Evolutionary conservation across 345 rosid genomes (phyloP), one percentile per base, ranked within the genome.

Genomic region (Bruguiera gymnorhiza): DNA sequence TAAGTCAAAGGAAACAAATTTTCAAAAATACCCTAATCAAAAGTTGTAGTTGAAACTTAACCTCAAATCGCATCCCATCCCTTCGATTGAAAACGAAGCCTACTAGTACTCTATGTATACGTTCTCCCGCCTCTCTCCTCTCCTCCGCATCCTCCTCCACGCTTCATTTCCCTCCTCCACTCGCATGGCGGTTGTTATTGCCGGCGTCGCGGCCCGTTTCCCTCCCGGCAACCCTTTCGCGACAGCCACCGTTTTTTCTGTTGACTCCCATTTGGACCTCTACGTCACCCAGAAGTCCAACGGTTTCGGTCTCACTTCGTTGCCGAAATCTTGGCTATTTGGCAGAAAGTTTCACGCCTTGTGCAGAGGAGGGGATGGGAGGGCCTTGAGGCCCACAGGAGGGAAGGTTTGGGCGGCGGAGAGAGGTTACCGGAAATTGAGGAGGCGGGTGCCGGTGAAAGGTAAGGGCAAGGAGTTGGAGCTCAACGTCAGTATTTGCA

Each of bases 401-500:
- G 1, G 67, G 54, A 66, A 64, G 60, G 76, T 80, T 3, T 83
- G 68, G 30, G 87, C 84, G 27, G 72, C 73, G 60, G 82, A 80
- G 83, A 89, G 96, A 79, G 93, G 80, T 24, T 89, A 85, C 70
- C 75, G 97, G 72, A 89, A 88, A 72, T 67, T 80, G 79, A 82
- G 89, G 68, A 78, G 83, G 74, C 76, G 80, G 59, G 54, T 60
- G 4, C n/a, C 72, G 8, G 79, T 70, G 15, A 88, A 79, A 85
- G 82, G 72, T 59, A 87, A 81, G 63, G 82, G 79, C 62, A 86
- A 74, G 73, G 89, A 84, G 64, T 65, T 92, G 70, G 87, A 92
- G 84, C 96, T 95, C 80, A 78, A 61, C 50, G 99, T 87, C 67
- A 79, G 88, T 63, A 92, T 95, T 78, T 87, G 94, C 72, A 83